Percentiles rank a stretch among this genome's conserved stretches.
These are phyloP conservation scores for Pestalotiopsis sp. DNA, from an alignment of 2,329 filamentous ascomycete genomes.

Conservation along the genomic window DNA sequence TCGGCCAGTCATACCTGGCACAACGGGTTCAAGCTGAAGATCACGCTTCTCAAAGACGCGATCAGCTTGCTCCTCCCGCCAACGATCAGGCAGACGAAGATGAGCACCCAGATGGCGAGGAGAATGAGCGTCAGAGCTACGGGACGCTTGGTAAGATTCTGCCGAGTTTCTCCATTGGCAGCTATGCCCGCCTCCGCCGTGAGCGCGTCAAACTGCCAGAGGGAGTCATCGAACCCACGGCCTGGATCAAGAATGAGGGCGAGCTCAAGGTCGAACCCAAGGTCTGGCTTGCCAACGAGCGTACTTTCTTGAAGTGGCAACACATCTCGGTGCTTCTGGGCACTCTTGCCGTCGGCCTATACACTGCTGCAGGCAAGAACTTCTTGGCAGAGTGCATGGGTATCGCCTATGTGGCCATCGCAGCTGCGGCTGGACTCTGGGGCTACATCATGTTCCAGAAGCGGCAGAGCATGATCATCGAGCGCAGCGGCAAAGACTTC, in stretches of 20 bases:
- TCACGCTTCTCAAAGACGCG: not conserved
- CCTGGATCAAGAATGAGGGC: constrained; percentile 94
- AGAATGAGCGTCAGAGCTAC: constrained; percentile 34
- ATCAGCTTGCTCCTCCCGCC: constrained; percentile 11
- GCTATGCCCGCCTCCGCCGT: constrained; percentile 66
- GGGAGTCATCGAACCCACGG: constrained; percentile 81
- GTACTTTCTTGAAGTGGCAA: constrained; percentile 98
- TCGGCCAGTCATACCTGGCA: constrained; percentile 66
- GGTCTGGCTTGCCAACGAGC: constrained; percentile 97
- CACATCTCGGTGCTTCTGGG: constrained; percentile 90
- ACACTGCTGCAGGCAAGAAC: constrained; percentile 84
- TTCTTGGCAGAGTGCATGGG: constrained; percentile 77
- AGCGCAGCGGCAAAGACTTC: constrained; percentile 89
- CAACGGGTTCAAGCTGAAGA: constrained; percentile 56
- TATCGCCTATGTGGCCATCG: constrained; percentile 81
- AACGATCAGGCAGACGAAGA: constrained; percentile 23
- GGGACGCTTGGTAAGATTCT: constrained; percentile 69
- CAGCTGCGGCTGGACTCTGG: constrained; percentile 83
- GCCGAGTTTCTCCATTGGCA: constrained; percentile 80
- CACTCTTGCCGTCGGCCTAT: constrained; percentile 80
- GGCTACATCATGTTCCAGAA: constrained; percentile 82
- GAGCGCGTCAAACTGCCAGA: constrained; percentile 68
- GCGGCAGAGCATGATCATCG: constrained; percentile 77
- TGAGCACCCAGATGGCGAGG: constrained; percentile 29
- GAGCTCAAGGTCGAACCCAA: constrained; percentile 94